A percentile compares a stretch with the other conserved stretches of the same genome.
Conservation (phyloP, 2,329 filamentous ascomycete species). For the Aspergillus vadensis region DNA sequence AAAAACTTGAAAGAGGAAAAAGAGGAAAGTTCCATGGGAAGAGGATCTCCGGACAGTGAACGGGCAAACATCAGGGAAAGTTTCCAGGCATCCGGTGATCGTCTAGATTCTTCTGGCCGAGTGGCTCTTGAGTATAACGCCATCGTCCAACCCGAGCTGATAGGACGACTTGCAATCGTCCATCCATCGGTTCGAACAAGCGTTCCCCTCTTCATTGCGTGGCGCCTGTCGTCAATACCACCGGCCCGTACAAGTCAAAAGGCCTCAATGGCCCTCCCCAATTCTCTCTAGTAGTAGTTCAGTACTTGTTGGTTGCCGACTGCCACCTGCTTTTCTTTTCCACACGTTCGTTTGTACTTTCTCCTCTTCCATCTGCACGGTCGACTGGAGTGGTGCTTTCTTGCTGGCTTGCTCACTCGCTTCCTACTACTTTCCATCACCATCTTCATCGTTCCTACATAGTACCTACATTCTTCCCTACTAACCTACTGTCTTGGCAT, state of each 20-base stretch:
- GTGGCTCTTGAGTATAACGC: slow-evolving; percentile 11
- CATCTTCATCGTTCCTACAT: not conserved
- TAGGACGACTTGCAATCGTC: slow-evolving; percentile 20
- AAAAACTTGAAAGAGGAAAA: not conserved
- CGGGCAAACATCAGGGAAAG: not conserved
- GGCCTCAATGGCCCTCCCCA: slow-evolving; percentile 16
- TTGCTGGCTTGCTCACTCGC: not conserved
- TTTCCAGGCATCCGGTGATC: slow-evolving; percentile 7
- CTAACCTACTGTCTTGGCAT: not conserved
- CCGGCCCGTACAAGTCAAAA: slow-evolving; percentile 19
- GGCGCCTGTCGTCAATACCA: slow-evolving; percentile 30
- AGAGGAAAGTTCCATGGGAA: not conserved
- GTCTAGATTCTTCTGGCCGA: slow-evolving; percentile 6
- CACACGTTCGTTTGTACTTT: not conserved
- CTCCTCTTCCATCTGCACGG: not conserved
- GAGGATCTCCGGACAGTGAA: not conserved
- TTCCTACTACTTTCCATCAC: not conserved
- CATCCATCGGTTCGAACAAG: slow-evolving; percentile 13
- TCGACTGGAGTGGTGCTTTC: not conserved
- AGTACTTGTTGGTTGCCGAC: slow-evolving; percentile 4
- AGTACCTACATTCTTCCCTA: not conserved
- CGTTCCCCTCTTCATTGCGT: slow-evolving; percentile 28
- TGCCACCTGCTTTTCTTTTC: not conserved
- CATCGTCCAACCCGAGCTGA: slow-evolving; percentile 20
- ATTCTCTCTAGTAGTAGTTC: slow-evolving; percentile 3